These are phyloP conservation scores for Hymenoscyphus infarciens DNA, from an alignment of 2,329 filamentous ascomycete genomes.

Conservation along the genomic window DNA sequence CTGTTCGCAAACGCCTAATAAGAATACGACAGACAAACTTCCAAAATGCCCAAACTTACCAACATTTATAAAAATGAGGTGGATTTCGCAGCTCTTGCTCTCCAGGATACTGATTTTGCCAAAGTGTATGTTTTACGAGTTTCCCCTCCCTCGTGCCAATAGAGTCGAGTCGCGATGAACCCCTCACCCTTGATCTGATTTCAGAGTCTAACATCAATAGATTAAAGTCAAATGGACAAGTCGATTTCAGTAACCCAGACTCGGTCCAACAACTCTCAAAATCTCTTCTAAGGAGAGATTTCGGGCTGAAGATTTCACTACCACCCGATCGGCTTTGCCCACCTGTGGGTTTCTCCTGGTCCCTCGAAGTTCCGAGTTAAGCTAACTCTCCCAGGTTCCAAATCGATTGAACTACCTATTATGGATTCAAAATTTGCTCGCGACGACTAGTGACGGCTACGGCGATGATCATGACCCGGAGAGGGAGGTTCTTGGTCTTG, in stretches of 20 bases:
- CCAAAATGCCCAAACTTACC: constrained; percentile 30
- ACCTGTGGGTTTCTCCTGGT: constrained; percentile 50
- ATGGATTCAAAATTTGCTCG: constrained; percentile 80
- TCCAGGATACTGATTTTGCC: constrained; percentile 56
- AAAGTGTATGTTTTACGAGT: constrained; percentile 44
- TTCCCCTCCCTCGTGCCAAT: background rate
- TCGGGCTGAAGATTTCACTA: constrained; percentile 66
- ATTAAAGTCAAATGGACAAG: constrained; percentile 52
- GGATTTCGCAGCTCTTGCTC: constrained; percentile 59
- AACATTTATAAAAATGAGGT: constrained; percentile 55
- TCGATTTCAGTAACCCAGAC: constrained; percentile 77
- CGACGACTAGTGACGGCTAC: constrained; percentile 50
- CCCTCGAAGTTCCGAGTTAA: background rate
- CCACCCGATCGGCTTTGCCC: constrained; percentile 81
- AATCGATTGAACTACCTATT: constrained; percentile 83
- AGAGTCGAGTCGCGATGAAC: background rate
- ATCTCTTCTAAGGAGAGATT: constrained; percentile 71
- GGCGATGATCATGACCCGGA: constrained; percentile 49
- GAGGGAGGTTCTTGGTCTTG: constrained; percentile 64
- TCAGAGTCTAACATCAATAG: constrained; percentile 32
- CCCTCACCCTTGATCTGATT: background rate
- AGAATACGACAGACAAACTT: background rate
- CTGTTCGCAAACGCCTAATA: background rate
- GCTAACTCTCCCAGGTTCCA: constrained; percentile 42
- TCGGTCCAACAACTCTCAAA: constrained; percentile 80